Evolutionary conservation across 2,329 filamentous ascomycete species (phyloP), one percentile per base, ranked within the genome.

Genomic region (Rhexocercosporidium sp.): DNA sequence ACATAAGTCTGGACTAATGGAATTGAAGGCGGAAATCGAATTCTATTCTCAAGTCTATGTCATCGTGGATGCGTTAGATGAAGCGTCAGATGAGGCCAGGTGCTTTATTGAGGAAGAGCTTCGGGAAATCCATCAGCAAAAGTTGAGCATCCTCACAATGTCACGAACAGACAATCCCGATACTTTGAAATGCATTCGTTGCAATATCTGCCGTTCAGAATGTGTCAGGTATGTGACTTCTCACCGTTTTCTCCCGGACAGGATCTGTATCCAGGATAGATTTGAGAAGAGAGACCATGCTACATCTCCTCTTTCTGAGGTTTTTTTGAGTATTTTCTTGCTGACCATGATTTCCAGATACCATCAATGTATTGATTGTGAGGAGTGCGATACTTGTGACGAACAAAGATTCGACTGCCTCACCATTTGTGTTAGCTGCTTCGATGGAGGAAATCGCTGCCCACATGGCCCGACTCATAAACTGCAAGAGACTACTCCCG

Each of bases 11-110:
- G 9, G 14, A 7, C 14, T 16, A 7, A 56, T n/a, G 16, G 1
- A n/a, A 20, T 1, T n/a, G 5, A 22, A 63, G 27, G 56, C 59
- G 14, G 67, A 69, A 57, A 22, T 69, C 8, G 41, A 64, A 11
- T 20, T 18, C 1, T 79, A 76, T 54, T 56, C 68, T 12, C 59
- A 53, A 49, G 57, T 70, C 1, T 66, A 64, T 53, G 54, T 73
- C 9, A 53, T 73, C 14, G 59, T 71, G 20, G 69, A 72, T 64
- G 68, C 54, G 1, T 47, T 73, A 8, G 70, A 71, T 25, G 69
- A 72, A 46, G 62, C 64, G 12, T 57, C 63, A 9, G 37, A 62
- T 3, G 67, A 67, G 3, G 60, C 65, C 8, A 64, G 65, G 11
- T 16, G 27, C 16, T 66, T 64, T n/a, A 56, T 72, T 3, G 65